Conservation (phyloP, 305 asterid species). For the Fraxinus nigra region DNA sequence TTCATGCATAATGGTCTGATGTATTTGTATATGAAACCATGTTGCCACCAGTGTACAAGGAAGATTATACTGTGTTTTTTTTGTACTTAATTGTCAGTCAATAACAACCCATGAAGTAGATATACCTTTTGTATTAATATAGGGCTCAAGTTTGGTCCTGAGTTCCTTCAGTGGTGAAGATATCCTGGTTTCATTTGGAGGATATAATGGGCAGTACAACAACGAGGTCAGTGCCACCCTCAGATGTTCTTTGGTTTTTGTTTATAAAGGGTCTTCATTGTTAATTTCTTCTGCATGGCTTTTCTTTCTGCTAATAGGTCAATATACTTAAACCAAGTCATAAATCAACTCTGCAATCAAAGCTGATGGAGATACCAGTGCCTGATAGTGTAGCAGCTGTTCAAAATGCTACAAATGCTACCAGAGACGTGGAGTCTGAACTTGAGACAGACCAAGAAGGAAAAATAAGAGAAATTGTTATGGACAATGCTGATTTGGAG, state of each 20-base stretch:
- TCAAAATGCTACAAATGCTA: slow-evolving; percentile 77
- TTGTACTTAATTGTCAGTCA: slow-evolving; percentile 5
- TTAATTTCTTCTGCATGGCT: slow-evolving; percentile 24
- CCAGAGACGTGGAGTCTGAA: slow-evolving; percentile 81
- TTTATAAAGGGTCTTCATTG: slow-evolving; percentile 10
- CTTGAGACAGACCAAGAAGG: slow-evolving; percentile 75
- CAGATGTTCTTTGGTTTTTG: slow-evolving; percentile 21
- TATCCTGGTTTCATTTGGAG: slow-evolving; percentile 90
- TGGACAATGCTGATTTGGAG: slow-evolving; percentile 57
- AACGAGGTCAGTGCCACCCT: slow-evolving; percentile 64
- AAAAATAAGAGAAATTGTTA: slow-evolving; percentile 67
- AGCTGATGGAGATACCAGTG: slow-evolving; percentile 62
- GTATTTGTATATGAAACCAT: neutral
- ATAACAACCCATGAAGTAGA: slow-evolving; percentile 12
- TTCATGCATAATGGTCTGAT: slow-evolving; percentile 9
- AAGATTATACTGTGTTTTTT: slow-evolving; percentile 13
- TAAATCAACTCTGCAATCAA: slow-evolving; percentile 78
- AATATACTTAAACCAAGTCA: slow-evolving; percentile 93
- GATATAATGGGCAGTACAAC: slow-evolving; percentile 94
- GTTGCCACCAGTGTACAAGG: slow-evolving; percentile 1
- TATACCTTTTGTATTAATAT: slow-evolving; percentile 28
- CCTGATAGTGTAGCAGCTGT: slow-evolving; percentile 90
- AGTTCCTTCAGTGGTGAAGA: slow-evolving; percentile 81
- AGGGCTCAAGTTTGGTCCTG: slow-evolving; percentile 91
- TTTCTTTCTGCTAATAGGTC: slow-evolving; percentile 49